phyloP scores from a whole-genome alignment of 331 rosid species.

The Quercus phellos region DNA sequence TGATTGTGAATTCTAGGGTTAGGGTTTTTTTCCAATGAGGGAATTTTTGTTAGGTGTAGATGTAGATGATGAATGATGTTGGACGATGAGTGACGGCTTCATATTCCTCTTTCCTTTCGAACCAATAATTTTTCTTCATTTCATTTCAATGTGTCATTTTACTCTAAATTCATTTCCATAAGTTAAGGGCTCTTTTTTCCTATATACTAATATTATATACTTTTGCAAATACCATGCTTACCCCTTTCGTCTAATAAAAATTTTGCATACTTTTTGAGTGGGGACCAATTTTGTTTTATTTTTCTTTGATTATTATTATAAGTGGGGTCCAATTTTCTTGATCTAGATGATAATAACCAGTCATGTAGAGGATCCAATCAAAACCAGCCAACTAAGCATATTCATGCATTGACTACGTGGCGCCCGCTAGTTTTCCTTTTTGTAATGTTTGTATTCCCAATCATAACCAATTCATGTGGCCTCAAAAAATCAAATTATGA shows the following conservation, averaged over 20 bases:
- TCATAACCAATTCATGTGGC: conserved; percentile 10
- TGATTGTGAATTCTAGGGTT: conserved; percentile 58
- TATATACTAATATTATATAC: neutral
- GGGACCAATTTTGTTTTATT: too few species aligned
- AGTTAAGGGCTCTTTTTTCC: conserved; percentile 24
- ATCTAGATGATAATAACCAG: neutral
- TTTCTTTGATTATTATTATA: neutral
- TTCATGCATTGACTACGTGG: conserved; percentile 21
- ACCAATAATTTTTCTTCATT: conserved; percentile 47
- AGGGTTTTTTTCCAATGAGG: conserved; percentile 52
- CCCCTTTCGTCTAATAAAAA: neutral
- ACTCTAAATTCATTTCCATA: conserved; percentile 29
- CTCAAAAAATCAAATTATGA: neutral
- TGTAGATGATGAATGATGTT: conserved; percentile 38
- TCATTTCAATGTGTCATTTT: conserved; percentile 14
- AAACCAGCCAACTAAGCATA: conserved; percentile 22
- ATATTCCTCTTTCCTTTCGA: conserved; percentile 46
- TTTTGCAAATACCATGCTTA: neutral
- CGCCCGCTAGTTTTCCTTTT: conserved; percentile 11
- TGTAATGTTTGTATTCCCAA: conserved; percentile 17
- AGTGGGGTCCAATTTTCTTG: conserved; percentile 14
- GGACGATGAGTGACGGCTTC: conserved; percentile 99
- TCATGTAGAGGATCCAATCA: conserved; percentile 7
- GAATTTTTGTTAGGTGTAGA: conserved; percentile 66
- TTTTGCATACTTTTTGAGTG: too few species aligned